phyloP scores from a whole-genome alignment of 768 basidiomycete genomes.

The Termitomyces sp. region DNA sequence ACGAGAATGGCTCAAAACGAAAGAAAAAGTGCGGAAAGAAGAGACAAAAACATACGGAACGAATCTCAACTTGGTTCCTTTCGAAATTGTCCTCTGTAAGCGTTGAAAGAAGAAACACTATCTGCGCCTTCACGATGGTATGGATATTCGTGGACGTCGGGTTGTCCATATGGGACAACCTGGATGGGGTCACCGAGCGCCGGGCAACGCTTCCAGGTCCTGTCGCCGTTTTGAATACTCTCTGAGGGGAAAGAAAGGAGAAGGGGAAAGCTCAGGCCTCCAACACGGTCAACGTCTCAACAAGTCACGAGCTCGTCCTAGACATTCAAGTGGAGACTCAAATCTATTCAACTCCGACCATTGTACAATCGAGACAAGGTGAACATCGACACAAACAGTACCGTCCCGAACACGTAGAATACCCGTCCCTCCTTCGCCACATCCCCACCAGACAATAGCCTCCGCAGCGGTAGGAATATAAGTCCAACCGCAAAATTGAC shows the following conservation, averaged over 20 bases:
- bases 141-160: conserved; percentile 83
- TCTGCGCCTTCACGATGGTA: conserved; percentile 94
- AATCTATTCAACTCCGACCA: conserved; percentile 22
- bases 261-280: conserved; percentile 34
- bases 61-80: conserved; percentile 90
- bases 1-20: conserved; percentile 13
- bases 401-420: conserved; percentile 77
- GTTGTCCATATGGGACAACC: conserved; percentile 87
- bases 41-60: conserved; percentile 63
- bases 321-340: conserved; percentile 27
- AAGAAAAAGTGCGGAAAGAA: conserved; percentile 12
- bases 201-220: conserved; percentile 63
- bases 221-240: conserved; percentile 65
- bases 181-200: conserved; percentile 73
- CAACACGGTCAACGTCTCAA: conserved; percentile 38
- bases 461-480: conserved; percentile 79
- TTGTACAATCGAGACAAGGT: conserved; percentile 36
- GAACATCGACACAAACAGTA: conserved; percentile 41
- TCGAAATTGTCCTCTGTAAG: conserved; percentile 97
- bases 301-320: conserved; percentile 29
- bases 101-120: conserved; percentile 94
- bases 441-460: conserved; percentile 62
- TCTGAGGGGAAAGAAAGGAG: conserved; percentile 34
- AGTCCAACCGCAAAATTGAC: conserved; percentile 84
- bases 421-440: conserved; percentile 74